Evolutionary conservation across 2,329 filamentous ascomycete species (phyloP).

Genomic region (Scopulariopsis brevicaulis): DNA sequence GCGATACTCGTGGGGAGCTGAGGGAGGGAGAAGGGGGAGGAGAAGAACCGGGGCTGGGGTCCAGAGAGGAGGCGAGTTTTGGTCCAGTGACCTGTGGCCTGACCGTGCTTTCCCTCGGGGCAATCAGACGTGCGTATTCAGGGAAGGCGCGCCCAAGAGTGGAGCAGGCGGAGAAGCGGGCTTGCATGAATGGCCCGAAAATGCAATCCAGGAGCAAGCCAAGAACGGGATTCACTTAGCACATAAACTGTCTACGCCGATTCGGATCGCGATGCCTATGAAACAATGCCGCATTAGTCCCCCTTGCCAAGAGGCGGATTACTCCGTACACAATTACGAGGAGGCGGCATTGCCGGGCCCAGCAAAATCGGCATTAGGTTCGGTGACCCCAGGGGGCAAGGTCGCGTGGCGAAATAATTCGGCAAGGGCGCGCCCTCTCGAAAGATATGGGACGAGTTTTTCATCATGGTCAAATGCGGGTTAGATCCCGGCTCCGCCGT

Average conservation of each 20-base stretch:
- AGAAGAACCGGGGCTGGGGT: slow-evolving; percentile 1
- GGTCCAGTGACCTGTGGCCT: slow-evolving; percentile 6
- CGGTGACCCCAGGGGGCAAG: neutral
- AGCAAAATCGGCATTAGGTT: neutral
- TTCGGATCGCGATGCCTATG: neutral
- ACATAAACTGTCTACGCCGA: neutral
- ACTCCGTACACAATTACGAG: neutral
- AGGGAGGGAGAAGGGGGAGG: slow-evolving; percentile 6
- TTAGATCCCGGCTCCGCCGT: neutral
- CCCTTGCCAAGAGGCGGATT: neutral
- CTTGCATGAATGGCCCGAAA: slow-evolving; percentile 3
- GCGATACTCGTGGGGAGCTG: slow-evolving; percentile 7
- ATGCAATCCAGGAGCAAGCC: neutral
- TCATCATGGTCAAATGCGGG: neutral
- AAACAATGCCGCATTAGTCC: neutral
- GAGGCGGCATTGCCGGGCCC: neutral
- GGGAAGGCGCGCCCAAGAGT: slow-evolving; percentile 8
- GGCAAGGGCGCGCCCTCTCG: neutral
- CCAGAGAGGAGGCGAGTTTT: slow-evolving; percentile 6
- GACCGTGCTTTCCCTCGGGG: neutral
- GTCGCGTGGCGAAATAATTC: neutral
- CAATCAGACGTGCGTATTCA: slow-evolving; percentile 2
- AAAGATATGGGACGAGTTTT: neutral
- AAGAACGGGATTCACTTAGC: neutral
- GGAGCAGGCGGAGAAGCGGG: slow-evolving; percentile 6